Percentiles rank a stretch among this genome's conserved stretches.
These are phyloP conservation scores for Hypomontagnella monticulosa DNA, from an alignment of 495 filamentous ascomycete genomes.

Conservation along the genomic window DNA sequence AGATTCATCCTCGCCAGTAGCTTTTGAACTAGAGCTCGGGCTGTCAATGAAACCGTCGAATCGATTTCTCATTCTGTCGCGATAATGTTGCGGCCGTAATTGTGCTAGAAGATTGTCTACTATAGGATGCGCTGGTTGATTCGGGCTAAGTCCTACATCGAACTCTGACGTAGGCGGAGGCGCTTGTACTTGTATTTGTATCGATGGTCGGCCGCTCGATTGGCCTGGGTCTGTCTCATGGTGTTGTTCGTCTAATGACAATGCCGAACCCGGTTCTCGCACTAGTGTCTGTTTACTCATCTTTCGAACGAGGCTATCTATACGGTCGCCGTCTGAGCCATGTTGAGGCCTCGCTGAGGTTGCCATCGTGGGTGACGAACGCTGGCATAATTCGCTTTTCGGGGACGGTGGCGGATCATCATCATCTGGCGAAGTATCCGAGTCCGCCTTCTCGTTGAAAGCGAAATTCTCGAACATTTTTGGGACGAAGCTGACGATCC, in stretches of 20 bases:
- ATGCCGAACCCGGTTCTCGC: slow-evolving; percentile 20
- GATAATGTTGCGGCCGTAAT: slow-evolving; percentile 6
- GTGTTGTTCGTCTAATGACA: not conserved
- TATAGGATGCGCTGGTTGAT: slow-evolving; percentile 12
- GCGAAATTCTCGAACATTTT: slow-evolving; percentile 28
- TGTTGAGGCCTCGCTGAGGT: not conserved
- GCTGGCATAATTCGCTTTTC: slow-evolving; percentile 1
- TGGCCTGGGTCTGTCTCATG: slow-evolving; percentile 2
- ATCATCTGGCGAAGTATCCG: slow-evolving; percentile 27
- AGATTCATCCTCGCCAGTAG: slow-evolving; percentile 8
- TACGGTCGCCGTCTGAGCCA: slow-evolving; percentile 18
- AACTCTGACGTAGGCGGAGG: slow-evolving; percentile 10
- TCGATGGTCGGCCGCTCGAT: slow-evolving; percentile 8
- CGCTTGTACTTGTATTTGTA: slow-evolving; percentile 18
- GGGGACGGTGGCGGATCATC: slow-evolving; percentile 26
- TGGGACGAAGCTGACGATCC: slow-evolving; percentile 1
- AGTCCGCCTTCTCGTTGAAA: slow-evolving; percentile 22
- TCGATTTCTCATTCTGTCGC: not conserved
- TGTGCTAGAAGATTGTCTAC: slow-evolving; percentile 6
- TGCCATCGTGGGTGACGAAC: slow-evolving; percentile 13
- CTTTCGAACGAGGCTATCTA: slow-evolving; percentile 48
- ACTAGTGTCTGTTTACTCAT: slow-evolving; percentile 50
- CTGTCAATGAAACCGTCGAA: not conserved
- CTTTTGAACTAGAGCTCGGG: slow-evolving; percentile 7
- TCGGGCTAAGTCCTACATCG: slow-evolving; percentile 8